These are phyloP conservation scores for Hsuehochloa calcarea DNA, from an alignment of 176 grass and related monocot species.

Conservation along the genomic window DNA sequence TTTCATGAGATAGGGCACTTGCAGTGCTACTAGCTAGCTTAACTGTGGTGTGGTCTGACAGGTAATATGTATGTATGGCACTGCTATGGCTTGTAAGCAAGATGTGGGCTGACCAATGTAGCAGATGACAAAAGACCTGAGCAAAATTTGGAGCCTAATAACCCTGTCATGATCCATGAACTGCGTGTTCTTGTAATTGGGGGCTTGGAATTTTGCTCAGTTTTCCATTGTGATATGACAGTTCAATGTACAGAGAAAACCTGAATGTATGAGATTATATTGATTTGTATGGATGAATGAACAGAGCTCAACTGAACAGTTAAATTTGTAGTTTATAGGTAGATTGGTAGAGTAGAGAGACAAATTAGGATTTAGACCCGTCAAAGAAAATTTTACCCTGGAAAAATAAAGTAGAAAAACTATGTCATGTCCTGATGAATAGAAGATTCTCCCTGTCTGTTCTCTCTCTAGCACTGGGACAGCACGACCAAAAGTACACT, in stretches of 20 bases:
- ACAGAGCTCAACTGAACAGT: background rate
- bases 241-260: background rate
- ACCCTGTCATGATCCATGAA: slow-evolving; percentile 1
- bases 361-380: background rate
- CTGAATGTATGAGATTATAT: background rate
- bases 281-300: background rate
- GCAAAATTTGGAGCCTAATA: slow-evolving; percentile 22
- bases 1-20: background rate
- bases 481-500: slow-evolving; percentile 21
- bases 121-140: slow-evolving; percentile 9
- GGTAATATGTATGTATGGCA: background rate
- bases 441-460: slow-evolving; percentile 44
- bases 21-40: background rate
- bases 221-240: background rate
- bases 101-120: slow-evolving; percentile 14
- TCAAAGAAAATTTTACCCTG: background rate
- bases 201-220: slow-evolving; percentile 8
- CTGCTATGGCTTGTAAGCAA: slow-evolving; percentile 7
- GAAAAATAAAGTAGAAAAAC: background rate
- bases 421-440: slow-evolving; percentile 31
- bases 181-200: slow-evolving; percentile 15
- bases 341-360: background rate
- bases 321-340: slow-evolving; percentile 12
- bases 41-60: background rate
- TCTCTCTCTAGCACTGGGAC: slow-evolving; percentile 15